phyloP scores from a whole-genome alignment of 2,329 filamentous ascomycete genomes.

The Clonostachys rhizophaga region DNA sequence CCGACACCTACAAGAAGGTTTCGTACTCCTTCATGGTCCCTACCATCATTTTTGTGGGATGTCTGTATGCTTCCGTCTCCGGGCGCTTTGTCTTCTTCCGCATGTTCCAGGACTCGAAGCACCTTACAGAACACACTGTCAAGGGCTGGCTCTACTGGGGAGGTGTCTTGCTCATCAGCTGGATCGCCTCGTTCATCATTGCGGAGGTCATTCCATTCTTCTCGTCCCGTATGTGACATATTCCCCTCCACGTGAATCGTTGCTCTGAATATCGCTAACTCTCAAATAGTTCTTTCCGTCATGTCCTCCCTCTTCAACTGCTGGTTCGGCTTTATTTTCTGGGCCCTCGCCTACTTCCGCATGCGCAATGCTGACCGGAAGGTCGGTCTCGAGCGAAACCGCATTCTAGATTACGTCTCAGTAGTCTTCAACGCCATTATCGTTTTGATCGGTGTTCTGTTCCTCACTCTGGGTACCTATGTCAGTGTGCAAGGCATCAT shows the following conservation, averaged over 20 bases:
- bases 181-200: slow-evolving; percentile 86
- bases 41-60: slow-evolving; percentile 86
- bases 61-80: slow-evolving; percentile 85
- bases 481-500: slow-evolving; percentile 71
- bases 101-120: slow-evolving; percentile 71
- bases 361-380: slow-evolving; percentile 63
- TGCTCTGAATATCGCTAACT: background rate
- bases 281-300: slow-evolving; percentile 50
- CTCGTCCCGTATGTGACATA: slow-evolving; percentile 53
- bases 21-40: slow-evolving; percentile 95
- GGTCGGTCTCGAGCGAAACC: slow-evolving; percentile 46
- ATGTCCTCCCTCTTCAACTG: slow-evolving; percentile 91
- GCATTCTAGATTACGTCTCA: slow-evolving; percentile 42
- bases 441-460: slow-evolving; percentile 73
- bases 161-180: slow-evolving; percentile 63
- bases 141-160: slow-evolving; percentile 78
- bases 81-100: slow-evolving; percentile 91
- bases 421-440: slow-evolving; percentile 68
- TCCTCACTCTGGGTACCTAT: slow-evolving; percentile 80
- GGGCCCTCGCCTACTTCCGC: slow-evolving; percentile 75
- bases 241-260: background rate
- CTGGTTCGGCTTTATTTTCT: slow-evolving; percentile 95
- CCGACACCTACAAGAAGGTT: slow-evolving; percentile 78
- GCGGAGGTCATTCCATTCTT: slow-evolving; percentile 94
- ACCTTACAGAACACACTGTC: slow-evolving; percentile 77